phyloP scores from a whole-genome alignment of 179 eudicot species.

The Beta lomatogona region DNA sequence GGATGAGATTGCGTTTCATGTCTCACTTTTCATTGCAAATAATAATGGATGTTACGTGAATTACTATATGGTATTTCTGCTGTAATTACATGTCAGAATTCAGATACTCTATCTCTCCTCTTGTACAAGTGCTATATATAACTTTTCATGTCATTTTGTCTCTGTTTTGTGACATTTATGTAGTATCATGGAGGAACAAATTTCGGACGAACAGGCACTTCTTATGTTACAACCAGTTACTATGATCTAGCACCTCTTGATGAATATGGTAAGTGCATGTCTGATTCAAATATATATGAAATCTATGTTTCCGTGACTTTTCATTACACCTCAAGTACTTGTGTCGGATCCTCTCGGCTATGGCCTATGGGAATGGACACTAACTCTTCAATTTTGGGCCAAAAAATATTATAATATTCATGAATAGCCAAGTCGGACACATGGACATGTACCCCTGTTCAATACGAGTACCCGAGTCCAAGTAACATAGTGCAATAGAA shows the following conservation, averaged over 20 bases:
- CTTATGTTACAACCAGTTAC: conserved; percentile 72
- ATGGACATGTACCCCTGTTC: too few species aligned
- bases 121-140: background rate
- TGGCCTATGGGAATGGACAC: too few species aligned
- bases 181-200: conserved; percentile 99
- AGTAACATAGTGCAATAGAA: too few species aligned
- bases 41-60: conserved; percentile 75
- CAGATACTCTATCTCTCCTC: background rate
- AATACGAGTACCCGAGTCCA: too few species aligned
- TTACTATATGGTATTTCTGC: conserved; percentile 79
- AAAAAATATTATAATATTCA: too few species aligned
- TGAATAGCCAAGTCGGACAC: too few species aligned
- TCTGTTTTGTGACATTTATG: conserved; percentile 9
- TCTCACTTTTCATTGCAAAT: conserved; percentile 73
- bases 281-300: background rate
- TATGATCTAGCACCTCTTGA: conserved; percentile 97
- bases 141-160: background rate
- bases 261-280: conserved; percentile 68
- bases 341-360: too few species aligned
- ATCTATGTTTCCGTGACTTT: background rate
- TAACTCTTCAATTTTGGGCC: too few species aligned
- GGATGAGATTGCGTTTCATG: conserved; percentile 80
- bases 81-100: background rate
- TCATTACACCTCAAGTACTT: too few species aligned
- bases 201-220: conserved; percentile 73